phyloP scores from a whole-genome alignment of 73 alveolate genomes.

The Uronychia binucleata region DNA sequence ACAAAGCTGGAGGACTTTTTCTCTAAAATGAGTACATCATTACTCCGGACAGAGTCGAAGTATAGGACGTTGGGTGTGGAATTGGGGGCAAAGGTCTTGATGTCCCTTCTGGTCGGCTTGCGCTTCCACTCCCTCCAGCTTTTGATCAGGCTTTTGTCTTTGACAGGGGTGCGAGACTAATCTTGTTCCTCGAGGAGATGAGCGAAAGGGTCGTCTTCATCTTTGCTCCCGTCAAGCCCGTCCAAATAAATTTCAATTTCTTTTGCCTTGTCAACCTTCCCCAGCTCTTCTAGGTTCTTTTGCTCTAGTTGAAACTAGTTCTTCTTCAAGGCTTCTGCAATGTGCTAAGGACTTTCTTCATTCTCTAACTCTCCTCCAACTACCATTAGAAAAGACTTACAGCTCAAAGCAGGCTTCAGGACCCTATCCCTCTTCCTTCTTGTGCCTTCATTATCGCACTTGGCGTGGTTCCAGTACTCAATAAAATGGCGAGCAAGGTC shows the following conservation, averaged over 20 bases:
- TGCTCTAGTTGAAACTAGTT: neutral
- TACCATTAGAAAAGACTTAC: neutral
- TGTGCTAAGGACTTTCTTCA: too few relatives aligned
- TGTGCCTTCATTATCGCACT: conserved; percentile 72
- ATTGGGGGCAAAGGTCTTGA: neutral
- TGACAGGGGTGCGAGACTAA: neutral
- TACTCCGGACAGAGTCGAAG: neutral
- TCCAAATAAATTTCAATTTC: neutral
- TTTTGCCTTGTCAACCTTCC: neutral
- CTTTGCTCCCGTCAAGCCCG: neutral
- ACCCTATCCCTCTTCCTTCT: conserved; percentile 7
- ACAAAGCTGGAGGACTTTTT: neutral
- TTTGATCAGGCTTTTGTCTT: neutral
- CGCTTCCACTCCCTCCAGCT: too few relatives aligned
- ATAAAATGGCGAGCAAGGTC: conserved; percentile 94
- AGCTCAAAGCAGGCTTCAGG: neutral
- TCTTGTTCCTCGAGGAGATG: neutral
- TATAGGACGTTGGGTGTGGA: neutral
- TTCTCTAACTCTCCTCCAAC: neutral
- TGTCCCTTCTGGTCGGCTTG: neutral
- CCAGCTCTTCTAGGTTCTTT: neutral
- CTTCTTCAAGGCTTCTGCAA: neutral
- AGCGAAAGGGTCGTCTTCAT: neutral
- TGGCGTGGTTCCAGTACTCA: conserved; percentile 92
- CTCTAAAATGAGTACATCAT: neutral